Base-by-base conservation (phyloP, 2,329 filamentous ascomycete species). In the Metarhizium anisopliae region DNA sequence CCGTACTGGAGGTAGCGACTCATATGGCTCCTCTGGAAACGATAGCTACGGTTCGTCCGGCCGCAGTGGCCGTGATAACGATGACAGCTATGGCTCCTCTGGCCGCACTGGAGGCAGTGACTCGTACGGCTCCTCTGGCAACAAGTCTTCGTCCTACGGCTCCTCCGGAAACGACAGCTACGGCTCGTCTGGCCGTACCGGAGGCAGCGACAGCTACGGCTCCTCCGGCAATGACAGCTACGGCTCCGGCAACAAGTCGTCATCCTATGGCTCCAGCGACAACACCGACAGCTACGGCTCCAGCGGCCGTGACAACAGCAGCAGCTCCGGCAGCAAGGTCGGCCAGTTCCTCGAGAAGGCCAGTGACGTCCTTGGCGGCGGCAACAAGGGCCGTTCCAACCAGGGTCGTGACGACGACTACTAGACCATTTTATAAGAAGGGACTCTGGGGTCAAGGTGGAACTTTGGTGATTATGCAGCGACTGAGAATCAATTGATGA, bases 271-370 rank as follows among this genome's bases (percentile, higher is more conserved):
- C 51, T 25, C 56, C 43, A 11, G 7, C 13, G 45, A 57, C 42
- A 55, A 61, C 36, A 51, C 35, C 35, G 57, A 60, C 45, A 59
- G 59, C 10, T 63, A 62, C 47, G 50, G 50, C 20, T 55, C 50
- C 4, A 57, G 56, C 14, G 53, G 55, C 13, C 50, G 51, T 32
- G 55, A 59, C 43, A 51, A 56, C 6, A 54, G 58, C 56, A 60
- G 60, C 42, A 54, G 59, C 6, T 62, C 63, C 14, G 76, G 79
- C 63, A 80, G 77, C 52, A 75, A 74, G 16, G 54, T 81, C 25
- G 81, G 81, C 50, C 83, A 81, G 69, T 56, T 84, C 29, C 70
- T 84, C 67, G 79, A 85, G 70, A 84, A 82, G 73, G 77, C 75
- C 6, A 80, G 81, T 8, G 66, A 68, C 13, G 61, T 78, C 52